phyloP scores from a whole-genome alignment of 306 rosid genomes.

The Benincasa hispida region DNA sequence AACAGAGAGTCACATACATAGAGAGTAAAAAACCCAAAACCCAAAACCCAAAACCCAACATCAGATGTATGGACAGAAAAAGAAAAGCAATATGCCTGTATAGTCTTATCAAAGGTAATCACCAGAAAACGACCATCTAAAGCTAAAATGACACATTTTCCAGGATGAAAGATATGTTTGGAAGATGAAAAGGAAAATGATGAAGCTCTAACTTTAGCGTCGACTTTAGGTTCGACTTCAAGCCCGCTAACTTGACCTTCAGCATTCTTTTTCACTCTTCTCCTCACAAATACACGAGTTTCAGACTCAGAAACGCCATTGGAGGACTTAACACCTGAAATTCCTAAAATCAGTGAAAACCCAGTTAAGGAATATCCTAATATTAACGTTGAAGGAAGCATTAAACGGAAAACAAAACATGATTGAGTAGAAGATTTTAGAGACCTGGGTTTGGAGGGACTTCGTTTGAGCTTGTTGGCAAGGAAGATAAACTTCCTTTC shows the following conservation, averaged over 20 bases:
- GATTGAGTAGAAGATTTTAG: not conserved
- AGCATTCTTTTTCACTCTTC: conserved; percentile 31
- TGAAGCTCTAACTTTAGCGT: conserved; percentile 21
- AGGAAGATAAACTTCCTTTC: not conserved
- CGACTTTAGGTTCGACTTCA: conserved; percentile 7
- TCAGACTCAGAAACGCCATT: conserved; percentile 26
- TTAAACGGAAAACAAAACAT: not conserved
- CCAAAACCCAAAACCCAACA: not conserved
- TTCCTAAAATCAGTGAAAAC: not conserved
- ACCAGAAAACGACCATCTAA: not conserved
- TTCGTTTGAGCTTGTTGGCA: not conserved
- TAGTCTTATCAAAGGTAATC: not conserved
- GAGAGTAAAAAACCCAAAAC: not conserved
- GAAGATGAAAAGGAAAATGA: not conserved
- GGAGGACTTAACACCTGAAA: conserved; percentile 21
- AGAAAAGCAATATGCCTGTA: not conserved
- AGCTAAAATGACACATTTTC: not conserved
- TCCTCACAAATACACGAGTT: conserved; percentile 51
- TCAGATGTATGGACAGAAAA: not conserved
- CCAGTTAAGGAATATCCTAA: not conserved
- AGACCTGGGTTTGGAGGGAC: not conserved
- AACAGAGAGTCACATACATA: not conserved
- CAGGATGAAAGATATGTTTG: not conserved
- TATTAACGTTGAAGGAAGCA: not conserved
- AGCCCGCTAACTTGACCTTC: conserved; percentile 10